These are phyloP conservation scores for Mycena indigotica DNA, from an alignment of 768 basidiomycete genomes.

Conservation along the genomic window DNA sequence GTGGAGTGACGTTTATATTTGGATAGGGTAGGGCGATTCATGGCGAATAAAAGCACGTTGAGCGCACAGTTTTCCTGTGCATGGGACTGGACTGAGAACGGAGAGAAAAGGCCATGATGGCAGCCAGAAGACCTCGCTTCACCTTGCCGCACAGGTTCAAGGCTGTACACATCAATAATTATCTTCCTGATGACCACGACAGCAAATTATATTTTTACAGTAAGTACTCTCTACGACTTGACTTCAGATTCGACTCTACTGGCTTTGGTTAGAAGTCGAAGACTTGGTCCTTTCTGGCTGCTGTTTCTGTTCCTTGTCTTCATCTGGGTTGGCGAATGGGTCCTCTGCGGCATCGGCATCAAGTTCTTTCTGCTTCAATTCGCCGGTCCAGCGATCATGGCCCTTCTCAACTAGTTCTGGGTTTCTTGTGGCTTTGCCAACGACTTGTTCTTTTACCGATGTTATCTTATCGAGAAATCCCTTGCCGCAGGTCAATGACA, in stretches of 20 bases:
- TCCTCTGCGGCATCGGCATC: slow-evolving; percentile 27
- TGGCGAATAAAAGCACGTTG: not conserved
- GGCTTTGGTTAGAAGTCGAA: not conserved
- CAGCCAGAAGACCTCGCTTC: not conserved
- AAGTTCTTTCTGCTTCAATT: slow-evolving; percentile 33
- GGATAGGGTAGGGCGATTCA: not conserved
- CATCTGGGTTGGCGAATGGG: slow-evolving; percentile 24
- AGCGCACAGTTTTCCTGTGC: not conserved
- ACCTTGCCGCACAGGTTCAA: not conserved
- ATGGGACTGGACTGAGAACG: not conserved
- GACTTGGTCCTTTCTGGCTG: not conserved
- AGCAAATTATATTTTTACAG: not conserved
- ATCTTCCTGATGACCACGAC: not conserved
- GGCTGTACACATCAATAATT: not conserved
- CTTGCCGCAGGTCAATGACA: slow-evolving; percentile 18
- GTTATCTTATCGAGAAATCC: slow-evolving; percentile 34
- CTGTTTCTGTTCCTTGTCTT: not conserved
- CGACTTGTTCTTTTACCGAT: slow-evolving; percentile 37
- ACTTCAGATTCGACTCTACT: not conserved
- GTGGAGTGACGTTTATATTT: not conserved
- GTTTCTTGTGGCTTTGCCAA: slow-evolving; percentile 34
- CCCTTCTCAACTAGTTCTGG: slow-evolving; percentile 31
- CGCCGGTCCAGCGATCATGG: slow-evolving; percentile 35
- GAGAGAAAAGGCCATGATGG: not conserved
- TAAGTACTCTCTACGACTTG: not conserved